Base-by-base conservation (phyloP, 2,329 filamentous ascomycete genomes). In the Cladophialophora psammophila region DNA sequence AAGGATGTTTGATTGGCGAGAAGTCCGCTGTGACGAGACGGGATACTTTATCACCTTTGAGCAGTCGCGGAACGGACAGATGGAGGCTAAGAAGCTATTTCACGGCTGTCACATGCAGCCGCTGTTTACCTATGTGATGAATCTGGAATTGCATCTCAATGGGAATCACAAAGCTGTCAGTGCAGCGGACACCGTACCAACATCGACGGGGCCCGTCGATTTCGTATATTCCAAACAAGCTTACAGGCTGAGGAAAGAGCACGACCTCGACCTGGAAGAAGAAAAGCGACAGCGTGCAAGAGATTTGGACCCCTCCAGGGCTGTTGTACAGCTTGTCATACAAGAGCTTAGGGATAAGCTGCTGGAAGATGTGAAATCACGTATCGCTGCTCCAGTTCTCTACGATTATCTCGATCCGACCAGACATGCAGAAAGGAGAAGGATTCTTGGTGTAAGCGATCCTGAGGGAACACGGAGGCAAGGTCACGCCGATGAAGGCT, bases 21-120 rank as follows among this genome's bases (percentile, higher is more conserved):
- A 93, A 58, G 90, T 99, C 60, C 87, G 93, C 38, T 88, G 91
- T 67, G 95, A 99, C 77, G 88, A 88, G 66, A 90, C 88, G 0
- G 95, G 95, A 0, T 99, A 97, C 78, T 98, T 92, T 76, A 88
- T 98, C 60, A 84, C 93, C n/a, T 99, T 99, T 75, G 88, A 91
- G 59, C 90, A 94, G 73, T 92, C 88, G 1, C 86, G 87, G 63
- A 83, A 85, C 8, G 94, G 94, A 2, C 90, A 93, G 73, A 84
- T 89, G 63, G 93, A 97, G 78, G 90, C 93, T 0, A 90, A 92
- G 72, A 86, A 91, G 69, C 97, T 94, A 76, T 94, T 88, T 77
- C 85, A 87, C 62, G 86, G 89, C 60, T 93, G 91, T 71, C 90
- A 97, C 76, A 90, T 91, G 76, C 90, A 90, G 52, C 87, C 91